phyloP scores from a whole-genome alignment of 108 stramenopile species.

The Aurantiochytrium sp. region DNA sequence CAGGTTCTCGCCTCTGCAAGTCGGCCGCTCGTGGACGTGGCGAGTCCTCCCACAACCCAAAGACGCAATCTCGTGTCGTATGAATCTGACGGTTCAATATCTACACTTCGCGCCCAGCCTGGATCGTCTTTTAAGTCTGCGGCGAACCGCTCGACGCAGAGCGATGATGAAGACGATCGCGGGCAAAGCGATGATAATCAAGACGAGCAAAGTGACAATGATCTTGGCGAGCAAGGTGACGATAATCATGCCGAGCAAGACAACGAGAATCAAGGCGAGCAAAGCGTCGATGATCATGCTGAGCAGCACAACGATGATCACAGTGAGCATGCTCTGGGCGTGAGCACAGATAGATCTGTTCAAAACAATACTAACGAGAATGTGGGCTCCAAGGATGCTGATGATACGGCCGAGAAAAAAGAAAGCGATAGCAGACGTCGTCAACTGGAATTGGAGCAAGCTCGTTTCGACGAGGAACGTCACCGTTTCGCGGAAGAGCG shows the following conservation, averaged over 20 bases:
- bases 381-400: no score
- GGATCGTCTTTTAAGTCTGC: neutral
- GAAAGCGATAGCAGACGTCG: no score
- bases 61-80: neutral
- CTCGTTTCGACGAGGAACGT: no score
- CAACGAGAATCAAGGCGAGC: neutral
- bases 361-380: no score
- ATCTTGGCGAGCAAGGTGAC: neutral
- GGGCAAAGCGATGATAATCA: no score
- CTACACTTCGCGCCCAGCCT: neutral
- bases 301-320: neutral
- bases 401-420: no score
- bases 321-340: no score
- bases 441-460: no score
- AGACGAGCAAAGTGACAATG: neutral
- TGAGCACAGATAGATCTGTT: no score
- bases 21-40: neutral
- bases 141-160: neutral
- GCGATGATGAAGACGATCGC: neutral
- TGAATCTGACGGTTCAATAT: neutral
- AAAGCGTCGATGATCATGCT: neutral
- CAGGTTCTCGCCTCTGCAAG: neutral
- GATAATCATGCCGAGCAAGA: neutral
- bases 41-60: neutral
- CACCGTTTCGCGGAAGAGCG: no score